Percentiles rank a stretch among this genome's conserved stretches.
Evolutionary conservation across 2,329 filamentous ascomycete species (phyloP).

Genomic region (Calonectria crousiana): DNA sequence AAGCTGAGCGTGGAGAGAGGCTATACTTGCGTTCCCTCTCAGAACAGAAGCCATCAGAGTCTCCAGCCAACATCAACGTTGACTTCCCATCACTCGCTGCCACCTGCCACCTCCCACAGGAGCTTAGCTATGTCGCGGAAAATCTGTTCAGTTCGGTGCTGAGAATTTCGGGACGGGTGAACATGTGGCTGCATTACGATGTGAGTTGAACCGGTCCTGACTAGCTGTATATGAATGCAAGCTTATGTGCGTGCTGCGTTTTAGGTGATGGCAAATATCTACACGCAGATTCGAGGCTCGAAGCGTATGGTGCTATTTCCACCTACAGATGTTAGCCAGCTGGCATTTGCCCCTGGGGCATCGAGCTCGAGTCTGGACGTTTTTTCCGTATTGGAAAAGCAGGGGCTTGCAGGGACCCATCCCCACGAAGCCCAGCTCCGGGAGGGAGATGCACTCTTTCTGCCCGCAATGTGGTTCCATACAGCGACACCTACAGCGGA

Average conservation of each 20-base stretch:
- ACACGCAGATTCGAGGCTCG: slow-evolving; percentile 81
- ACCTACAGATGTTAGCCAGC: slow-evolving; percentile 76
- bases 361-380: slow-evolving; percentile 85
- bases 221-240: neutral
- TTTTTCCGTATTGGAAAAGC: slow-evolving; percentile 63
- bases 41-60: slow-evolving; percentile 72
- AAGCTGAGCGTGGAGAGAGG: slow-evolving; percentile 68
- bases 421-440: slow-evolving; percentile 75
- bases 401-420: slow-evolving; percentile 61
- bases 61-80: slow-evolving; percentile 74
- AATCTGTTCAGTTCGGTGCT: slow-evolving; percentile 83
- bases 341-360: slow-evolving; percentile 80
- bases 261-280: slow-evolving; percentile 87
- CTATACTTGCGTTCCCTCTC: slow-evolving; percentile 87
- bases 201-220: slow-evolving; percentile 56
- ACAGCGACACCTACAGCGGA: slow-evolving; percentile 71
- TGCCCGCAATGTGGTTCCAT: slow-evolving; percentile 89
- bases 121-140: slow-evolving; percentile 69
- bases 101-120: slow-evolving; percentile 78
- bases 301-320: slow-evolving; percentile 84
- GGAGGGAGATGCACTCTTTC: slow-evolving; percentile 82
- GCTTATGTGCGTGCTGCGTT: slow-evolving; percentile 6
- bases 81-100: slow-evolving; percentile 79
- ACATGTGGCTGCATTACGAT: slow-evolving; percentile 93
- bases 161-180: slow-evolving; percentile 82